A percentile compares a stretch with the other conserved stretches of the same genome.
phyloP scores from a whole-genome alignment of 257 asterid genomes.

The Perilla frutescens region DNA sequence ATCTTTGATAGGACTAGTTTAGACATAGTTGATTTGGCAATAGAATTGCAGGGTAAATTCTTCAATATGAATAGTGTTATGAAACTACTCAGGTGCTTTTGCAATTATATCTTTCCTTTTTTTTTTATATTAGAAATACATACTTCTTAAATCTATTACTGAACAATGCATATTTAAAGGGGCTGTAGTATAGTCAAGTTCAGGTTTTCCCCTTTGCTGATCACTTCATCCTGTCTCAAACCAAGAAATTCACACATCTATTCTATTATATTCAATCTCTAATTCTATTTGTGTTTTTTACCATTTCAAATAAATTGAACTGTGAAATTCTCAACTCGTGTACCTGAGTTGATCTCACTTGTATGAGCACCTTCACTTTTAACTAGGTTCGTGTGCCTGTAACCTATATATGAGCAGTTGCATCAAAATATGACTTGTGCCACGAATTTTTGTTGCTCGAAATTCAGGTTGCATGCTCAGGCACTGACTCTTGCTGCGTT shows the following conservation, averaged over 20 bases:
- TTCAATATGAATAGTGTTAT: background rate
- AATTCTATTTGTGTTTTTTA: no score
- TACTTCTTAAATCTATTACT: background rate
- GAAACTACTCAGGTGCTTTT: background rate
- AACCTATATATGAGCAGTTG: background rate
- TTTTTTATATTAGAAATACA: background rate
- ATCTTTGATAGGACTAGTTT: background rate
- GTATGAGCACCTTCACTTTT: background rate
- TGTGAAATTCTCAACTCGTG: background rate
- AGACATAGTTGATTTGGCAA: background rate
- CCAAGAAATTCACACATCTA: no score
- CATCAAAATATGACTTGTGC: background rate
- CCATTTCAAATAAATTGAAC: no score
- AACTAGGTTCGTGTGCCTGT: background rate
- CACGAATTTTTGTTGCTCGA: conserved; percentile 13
- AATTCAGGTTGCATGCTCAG: conserved; percentile 87
- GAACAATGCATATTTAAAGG: background rate
- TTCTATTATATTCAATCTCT: no score
- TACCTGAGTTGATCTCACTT: background rate
- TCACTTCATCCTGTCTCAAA: background rate
- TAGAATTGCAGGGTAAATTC: background rate
- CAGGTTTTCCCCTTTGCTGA: background rate
- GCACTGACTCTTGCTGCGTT: conserved; percentile 87
- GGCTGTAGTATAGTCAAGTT: background rate
- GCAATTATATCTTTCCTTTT: background rate